Evolutionary conservation across 2,329 filamentous ascomycete genomes (phyloP).

Genomic region (Phyllosticta capitalensis): DNA sequence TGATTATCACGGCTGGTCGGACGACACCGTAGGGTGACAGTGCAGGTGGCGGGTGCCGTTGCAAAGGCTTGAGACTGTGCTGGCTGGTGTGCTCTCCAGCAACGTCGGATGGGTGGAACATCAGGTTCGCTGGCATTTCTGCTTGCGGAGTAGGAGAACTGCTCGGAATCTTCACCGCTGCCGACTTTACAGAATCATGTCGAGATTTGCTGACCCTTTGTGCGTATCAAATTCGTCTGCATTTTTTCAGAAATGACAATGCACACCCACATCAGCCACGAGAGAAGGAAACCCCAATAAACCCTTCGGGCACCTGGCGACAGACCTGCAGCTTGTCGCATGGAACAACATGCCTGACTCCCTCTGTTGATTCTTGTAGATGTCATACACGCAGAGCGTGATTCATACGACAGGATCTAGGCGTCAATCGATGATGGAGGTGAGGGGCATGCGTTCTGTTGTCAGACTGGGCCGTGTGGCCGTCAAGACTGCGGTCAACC

Average conservation of each 20-base stretch:
- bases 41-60: constrained; percentile 44
- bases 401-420: constrained; percentile 49
- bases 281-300: constrained; percentile 1
- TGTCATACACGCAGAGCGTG: constrained; percentile 44
- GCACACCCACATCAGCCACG: constrained; percentile 1
- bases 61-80: constrained; percentile 38
- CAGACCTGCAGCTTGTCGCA: constrained; percentile 30
- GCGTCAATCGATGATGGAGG: constrained; percentile 22
- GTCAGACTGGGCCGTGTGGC: constrained; percentile 29
- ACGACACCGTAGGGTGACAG: constrained; percentile 39
- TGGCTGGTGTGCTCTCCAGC: constrained; percentile 25
- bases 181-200: not conserved
- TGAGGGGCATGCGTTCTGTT: constrained; percentile 30
- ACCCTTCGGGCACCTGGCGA: constrained; percentile 20
- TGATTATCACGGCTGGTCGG: constrained; percentile 60
- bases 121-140: constrained; percentile 22
- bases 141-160: constrained; percentile 36
- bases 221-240: constrained; percentile 19
- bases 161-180: constrained; percentile 39
- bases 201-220: constrained; percentile 13
- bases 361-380: constrained; percentile 35
- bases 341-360: constrained; percentile 16
- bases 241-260: constrained; percentile 9
- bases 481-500: constrained; percentile 30
- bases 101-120: constrained; percentile 31